A percentile compares a stretch with the other conserved stretches of the same genome.
phyloP scores from a whole-genome alignment of 202 grass and related monocot genomes.

The Panicum hallii region DNA sequence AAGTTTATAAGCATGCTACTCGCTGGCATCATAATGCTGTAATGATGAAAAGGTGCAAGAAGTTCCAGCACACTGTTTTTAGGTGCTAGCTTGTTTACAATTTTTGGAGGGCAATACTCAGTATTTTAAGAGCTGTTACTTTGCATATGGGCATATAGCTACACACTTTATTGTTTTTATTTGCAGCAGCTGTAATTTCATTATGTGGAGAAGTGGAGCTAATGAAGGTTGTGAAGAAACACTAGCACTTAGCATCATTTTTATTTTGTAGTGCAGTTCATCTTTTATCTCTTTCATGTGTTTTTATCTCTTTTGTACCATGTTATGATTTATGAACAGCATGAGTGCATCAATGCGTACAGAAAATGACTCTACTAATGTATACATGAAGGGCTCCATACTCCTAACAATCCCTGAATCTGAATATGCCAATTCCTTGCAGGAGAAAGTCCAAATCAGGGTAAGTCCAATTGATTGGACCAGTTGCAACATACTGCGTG shows the following conservation, averaged over 20 bases:
- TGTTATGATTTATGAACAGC: neutral
- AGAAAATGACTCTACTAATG: neutral
- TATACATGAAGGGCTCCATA: neutral
- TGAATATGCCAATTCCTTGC: slow-evolving; percentile 15
- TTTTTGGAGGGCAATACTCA: neutral
- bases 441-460: slow-evolving; percentile 5
- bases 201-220: neutral
- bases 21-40: neutral
- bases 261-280: neutral
- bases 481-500: neutral
- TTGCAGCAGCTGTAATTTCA: neutral
- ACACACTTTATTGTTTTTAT: neutral
- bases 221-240: neutral
- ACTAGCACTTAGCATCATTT: neutral
- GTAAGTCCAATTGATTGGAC: slow-evolving; percentile 12
- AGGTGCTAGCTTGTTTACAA: neutral
- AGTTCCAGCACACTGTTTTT: neutral
- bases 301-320: neutral
- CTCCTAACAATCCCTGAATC: neutral
- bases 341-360: neutral
- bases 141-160: neutral
- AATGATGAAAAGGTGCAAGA: neutral
- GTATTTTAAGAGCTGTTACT: neutral
- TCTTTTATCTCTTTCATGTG: slow-evolving; percentile 10
- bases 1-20: neutral